These are phyloP conservation scores for Gracilariopsis chorda DNA, from an alignment of 23 red algal species.

Conservation along the genomic window DNA sequence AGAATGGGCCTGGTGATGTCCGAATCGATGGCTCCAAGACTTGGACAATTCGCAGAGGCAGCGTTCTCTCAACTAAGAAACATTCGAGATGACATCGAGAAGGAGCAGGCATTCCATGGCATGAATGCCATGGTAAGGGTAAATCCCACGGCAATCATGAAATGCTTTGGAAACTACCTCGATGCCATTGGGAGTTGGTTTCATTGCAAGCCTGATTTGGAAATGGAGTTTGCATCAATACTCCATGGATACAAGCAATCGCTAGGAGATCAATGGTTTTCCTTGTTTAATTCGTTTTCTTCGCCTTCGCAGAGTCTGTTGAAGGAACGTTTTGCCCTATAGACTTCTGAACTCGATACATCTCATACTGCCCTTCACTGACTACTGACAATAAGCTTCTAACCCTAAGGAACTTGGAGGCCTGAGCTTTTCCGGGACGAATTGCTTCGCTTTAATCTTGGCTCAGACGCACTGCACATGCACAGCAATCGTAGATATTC, in stretches of 20 bases:
- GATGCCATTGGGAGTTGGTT: constrained; percentile 72
- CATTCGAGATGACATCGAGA: constrained; percentile 62
- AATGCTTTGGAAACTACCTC: constrained; percentile 55
- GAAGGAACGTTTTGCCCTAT: constrained; percentile 50
- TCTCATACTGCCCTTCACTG: constrained; percentile 12
- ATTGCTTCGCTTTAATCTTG: constrained; percentile 23
- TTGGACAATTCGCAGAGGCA: constrained; percentile 53
- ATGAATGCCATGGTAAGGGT: constrained; percentile 60
- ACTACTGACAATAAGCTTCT: constrained; percentile 22
- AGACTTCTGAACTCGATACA: neutral
- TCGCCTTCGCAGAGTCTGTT: constrained; percentile 25
- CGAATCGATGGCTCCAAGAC: constrained; percentile 56
- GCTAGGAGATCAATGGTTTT: constrained; percentile 64
- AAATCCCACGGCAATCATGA: constrained; percentile 44
- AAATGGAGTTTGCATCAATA: constrained; percentile 64
- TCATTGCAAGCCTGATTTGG: constrained; percentile 62
- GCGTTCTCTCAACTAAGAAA: constrained; percentile 29
- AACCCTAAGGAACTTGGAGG: neutral
- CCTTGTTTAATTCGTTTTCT: constrained; percentile 34
- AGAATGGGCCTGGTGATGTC: constrained; percentile 73
- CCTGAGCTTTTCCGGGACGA: constrained; percentile 19
- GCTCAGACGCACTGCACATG: constrained; percentile 21
- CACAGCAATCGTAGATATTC: constrained; percentile 19
- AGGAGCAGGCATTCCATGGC: constrained; percentile 67
- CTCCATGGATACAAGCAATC: constrained; percentile 47